Evolutionary conservation across 2,329 filamentous ascomycete species (phyloP).

Genomic region (Diaporthe longicolla): DNA sequence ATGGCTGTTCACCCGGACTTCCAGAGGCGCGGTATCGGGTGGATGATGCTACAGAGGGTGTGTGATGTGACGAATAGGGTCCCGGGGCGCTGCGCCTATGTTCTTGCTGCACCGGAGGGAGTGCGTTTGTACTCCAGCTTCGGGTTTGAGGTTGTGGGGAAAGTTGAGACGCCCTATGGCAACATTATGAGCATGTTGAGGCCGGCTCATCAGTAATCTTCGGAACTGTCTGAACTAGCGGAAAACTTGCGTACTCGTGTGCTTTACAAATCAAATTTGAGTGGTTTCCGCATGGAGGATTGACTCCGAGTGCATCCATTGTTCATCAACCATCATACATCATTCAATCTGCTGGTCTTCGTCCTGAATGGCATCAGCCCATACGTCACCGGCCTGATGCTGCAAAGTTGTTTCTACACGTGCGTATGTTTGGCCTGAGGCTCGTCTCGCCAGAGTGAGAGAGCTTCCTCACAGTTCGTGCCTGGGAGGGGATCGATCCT

Average conservation of each 20-base stretch:
- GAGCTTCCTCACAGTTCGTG: too few relatives aligned
- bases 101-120: conserved; percentile 5
- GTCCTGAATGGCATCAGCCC: too few relatives aligned
- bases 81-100: background rate
- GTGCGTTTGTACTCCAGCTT: background rate
- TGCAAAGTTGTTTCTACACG: too few relatives aligned
- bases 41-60: background rate
- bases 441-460: too few relatives aligned
- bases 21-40: background rate
- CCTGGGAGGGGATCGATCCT: too few relatives aligned
- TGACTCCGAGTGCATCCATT: too few relatives aligned
- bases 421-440: too few relatives aligned
- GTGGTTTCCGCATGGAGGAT: too few relatives aligned
- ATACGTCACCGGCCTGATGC: too few relatives aligned
- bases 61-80: background rate
- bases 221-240: background rate
- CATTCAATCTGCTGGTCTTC: too few relatives aligned
- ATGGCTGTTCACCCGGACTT: background rate
- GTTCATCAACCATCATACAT: too few relatives aligned
- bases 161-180: background rate
- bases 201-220: background rate
- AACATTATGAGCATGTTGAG: conserved; percentile 10
- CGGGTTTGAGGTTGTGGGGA: background rate
- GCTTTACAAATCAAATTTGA: too few relatives aligned
- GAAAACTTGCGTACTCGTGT: background rate